A percentile compares a stretch with the other conserved stretches of the same genome.
Evolutionary conservation across 78 protist species (phyloP).

Genomic region (Dictyostelium citrinum): DNA sequence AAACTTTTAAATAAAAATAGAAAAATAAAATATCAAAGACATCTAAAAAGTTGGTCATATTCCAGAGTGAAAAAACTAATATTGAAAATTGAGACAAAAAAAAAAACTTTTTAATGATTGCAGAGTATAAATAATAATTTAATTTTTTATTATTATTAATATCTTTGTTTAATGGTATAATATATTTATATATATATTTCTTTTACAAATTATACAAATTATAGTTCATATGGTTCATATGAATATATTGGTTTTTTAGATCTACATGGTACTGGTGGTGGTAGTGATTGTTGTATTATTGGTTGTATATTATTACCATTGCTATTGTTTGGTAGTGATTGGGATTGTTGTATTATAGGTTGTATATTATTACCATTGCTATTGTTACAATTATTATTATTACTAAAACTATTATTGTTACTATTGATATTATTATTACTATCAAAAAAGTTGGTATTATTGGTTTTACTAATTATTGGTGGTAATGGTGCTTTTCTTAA

Average conservation of each 20-base stretch:
- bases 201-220: neutral
- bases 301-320: neutral
- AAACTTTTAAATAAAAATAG: too few species aligned
- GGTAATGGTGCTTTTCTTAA: neutral
- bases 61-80: too few species aligned
- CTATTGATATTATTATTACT: neutral
- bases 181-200: neutral
- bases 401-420: neutral
- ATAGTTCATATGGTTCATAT: neutral
- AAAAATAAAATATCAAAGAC: too few species aligned
- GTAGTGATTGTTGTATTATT: neutral
- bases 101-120: too few species aligned
- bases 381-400: too few species aligned
- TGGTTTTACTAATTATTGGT: neutral
- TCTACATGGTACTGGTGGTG: conserved; percentile 36
- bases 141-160: too few species aligned
- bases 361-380: neutral
- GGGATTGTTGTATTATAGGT: neutral
- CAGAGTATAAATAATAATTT: too few species aligned
- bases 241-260: conserved; percentile 4
- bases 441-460: neutral
- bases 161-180: neutral
- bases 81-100: too few species aligned
- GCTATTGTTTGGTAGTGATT: neutral
- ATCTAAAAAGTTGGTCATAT: too few species aligned